Conservation (phyloP, 495 filamentous ascomycete genomes). For the Gamarada debralockiae region DNA sequence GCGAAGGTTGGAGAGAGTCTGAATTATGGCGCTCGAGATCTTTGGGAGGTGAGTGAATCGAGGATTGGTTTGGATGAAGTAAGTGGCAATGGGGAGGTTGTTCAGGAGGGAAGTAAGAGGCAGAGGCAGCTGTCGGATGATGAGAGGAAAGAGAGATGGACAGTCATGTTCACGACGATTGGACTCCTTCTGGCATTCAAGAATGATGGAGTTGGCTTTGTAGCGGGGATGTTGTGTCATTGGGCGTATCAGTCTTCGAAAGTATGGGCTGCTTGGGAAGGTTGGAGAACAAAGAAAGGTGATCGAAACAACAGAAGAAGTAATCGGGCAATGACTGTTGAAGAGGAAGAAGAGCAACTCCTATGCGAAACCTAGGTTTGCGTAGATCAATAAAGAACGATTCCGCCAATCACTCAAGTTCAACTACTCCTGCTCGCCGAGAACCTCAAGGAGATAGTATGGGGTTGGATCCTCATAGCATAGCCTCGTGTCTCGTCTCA, state of each 20-base stretch:
- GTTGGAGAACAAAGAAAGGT: slow-evolving; percentile 33
- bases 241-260: slow-evolving; percentile 41
- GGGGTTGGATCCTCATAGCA: too few relatives aligned
- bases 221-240: slow-evolving; percentile 73
- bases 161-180: slow-evolving; percentile 83
- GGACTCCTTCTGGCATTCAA: slow-evolving; percentile 68
- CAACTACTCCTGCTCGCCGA: too few relatives aligned
- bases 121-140: slow-evolving; percentile 46
- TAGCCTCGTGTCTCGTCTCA: too few relatives aligned
- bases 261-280: slow-evolving; percentile 1
- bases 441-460: too few relatives aligned
- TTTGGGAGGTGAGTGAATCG: too few relatives aligned
- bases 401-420: too few relatives aligned
- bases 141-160: slow-evolving; percentile 69
- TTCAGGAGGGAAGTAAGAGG: slow-evolving; percentile 7
- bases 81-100: slow-evolving; percentile 27
- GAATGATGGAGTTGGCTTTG: slow-evolving; percentile 85
- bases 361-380: background rate
- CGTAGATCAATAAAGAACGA: too few relatives aligned
- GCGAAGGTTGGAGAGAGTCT: slow-evolving; percentile 78
- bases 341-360: slow-evolving; percentile 14
- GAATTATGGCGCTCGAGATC: slow-evolving; percentile 67
- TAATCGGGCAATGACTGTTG: slow-evolving; percentile 21
- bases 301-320: slow-evolving; percentile 11
- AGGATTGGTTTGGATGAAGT: background rate